Conservation (phyloP, 176 grass and related monocot species). For the Bolboschoenus planiculmis region DNA sequence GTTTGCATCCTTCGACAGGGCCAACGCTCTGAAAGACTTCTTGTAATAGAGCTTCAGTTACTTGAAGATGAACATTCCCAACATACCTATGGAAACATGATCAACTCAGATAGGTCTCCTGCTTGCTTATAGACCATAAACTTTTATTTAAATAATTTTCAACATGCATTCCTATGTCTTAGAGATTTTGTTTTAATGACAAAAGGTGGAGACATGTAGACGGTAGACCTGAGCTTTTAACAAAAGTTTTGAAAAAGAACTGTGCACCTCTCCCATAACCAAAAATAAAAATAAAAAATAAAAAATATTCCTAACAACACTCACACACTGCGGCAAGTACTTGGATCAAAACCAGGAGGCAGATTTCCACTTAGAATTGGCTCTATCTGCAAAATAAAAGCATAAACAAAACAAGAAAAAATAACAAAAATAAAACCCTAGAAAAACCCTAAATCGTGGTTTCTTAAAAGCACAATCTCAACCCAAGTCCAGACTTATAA, state of each 20-base stretch:
- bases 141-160: background rate
- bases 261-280: conserved; percentile 7
- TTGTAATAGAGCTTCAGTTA: conserved; percentile 61
- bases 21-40: conserved; percentile 94
- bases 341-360: conserved; percentile 98
- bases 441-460: conserved; percentile 4
- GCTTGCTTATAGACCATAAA: background rate
- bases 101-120: background rate
- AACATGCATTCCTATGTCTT: background rate
- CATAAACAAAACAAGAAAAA: conserved; percentile 51
- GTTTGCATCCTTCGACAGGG: conserved; percentile 93
- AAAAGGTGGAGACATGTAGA: conserved; percentile 4
- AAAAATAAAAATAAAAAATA: conserved; percentile 31
- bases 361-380: conserved; percentile 92
- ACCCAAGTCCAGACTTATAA: background rate
- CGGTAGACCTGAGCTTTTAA: background rate
- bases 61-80: conserved; percentile 89
- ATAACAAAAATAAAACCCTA: conserved; percentile 32
- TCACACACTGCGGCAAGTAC: conserved; percentile 97
- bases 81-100: conserved; percentile 59
- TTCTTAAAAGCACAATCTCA: background rate
- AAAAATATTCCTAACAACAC: conserved; percentile 35
- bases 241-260: background rate
- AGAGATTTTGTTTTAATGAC: background rate
- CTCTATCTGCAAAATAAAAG: conserved; percentile 73